Evolutionary conservation across 139 green algal genomes (phyloP).

Genomic region (Microglena sp.): DNA sequence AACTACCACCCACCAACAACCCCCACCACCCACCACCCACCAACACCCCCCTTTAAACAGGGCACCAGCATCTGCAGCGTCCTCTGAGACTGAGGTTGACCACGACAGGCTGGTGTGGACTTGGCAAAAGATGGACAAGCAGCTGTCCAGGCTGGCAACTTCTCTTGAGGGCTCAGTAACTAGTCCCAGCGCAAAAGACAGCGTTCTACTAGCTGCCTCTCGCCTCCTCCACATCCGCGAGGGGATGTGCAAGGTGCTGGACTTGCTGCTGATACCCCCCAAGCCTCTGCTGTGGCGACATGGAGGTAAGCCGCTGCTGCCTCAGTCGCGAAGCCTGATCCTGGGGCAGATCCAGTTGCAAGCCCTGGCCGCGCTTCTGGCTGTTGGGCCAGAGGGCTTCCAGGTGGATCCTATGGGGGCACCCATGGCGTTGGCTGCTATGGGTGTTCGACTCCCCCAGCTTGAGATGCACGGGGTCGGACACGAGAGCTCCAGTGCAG

Average conservation of each 20-base stretch:
- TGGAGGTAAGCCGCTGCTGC: constrained; percentile 61
- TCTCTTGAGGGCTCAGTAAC: too few relatives aligned
- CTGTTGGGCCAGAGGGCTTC: not conserved
- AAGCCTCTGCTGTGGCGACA: constrained; percentile 72
- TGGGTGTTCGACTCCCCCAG: constrained; percentile 17
- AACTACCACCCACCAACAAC: too few relatives aligned
- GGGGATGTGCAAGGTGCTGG: constrained; percentile 22
- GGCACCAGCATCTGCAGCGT: too few relatives aligned
- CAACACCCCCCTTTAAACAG: not conserved
- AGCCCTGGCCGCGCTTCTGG: constrained; percentile 15
- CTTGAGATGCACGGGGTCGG: not conserved
- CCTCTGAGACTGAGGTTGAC: constrained; percentile 10
- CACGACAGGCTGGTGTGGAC: constrained; percentile 44
- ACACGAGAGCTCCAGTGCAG: too few relatives aligned
- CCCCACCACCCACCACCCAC: too few relatives aligned
- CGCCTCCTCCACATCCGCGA: constrained; percentile 13
- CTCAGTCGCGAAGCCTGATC: constrained; percentile 24
- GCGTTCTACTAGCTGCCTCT: too few relatives aligned
- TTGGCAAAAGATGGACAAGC: constrained; percentile 45
- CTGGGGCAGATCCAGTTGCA: constrained; percentile 9
- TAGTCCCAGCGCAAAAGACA: too few relatives aligned
- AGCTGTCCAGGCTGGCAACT: constrained; percentile 24
- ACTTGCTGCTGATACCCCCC: constrained; percentile 17
- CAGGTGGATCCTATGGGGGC: constrained; percentile 11
- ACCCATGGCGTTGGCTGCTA: constrained; percentile 16